phyloP scores from a whole-genome alignment of 306 rosid species.

The Gastrolobium villosum region DNA sequence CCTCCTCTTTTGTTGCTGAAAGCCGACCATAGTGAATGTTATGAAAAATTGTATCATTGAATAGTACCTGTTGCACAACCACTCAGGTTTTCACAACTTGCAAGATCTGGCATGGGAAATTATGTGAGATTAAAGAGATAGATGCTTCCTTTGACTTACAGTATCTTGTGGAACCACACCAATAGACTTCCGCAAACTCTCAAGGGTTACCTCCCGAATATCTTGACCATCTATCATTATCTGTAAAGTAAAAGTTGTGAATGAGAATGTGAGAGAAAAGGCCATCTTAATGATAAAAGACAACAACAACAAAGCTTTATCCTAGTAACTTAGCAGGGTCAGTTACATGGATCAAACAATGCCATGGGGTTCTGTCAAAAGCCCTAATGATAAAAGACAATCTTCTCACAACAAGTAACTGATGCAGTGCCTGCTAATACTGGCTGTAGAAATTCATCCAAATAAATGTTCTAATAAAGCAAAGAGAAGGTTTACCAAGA shows the following conservation, averaged over 20 bases:
- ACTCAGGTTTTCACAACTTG: slow-evolving; percentile 46
- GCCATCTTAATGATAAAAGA: slow-evolving; percentile 21
- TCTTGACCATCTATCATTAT: slow-evolving; percentile 88
- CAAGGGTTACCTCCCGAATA: slow-evolving; percentile 79
- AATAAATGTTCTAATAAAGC: slow-evolving; percentile 9
- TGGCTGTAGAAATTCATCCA: slow-evolving; percentile 21
- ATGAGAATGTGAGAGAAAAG: slow-evolving; percentile 25
- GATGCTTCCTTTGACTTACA: slow-evolving; percentile 58
- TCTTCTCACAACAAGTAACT: slow-evolving; percentile 11
- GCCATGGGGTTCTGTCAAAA: slow-evolving; percentile 12
- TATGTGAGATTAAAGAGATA: slow-evolving; percentile 22
- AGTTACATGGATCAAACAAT: slow-evolving; percentile 29
- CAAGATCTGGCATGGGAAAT: slow-evolving; percentile 37
- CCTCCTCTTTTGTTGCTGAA: slow-evolving; percentile 92
- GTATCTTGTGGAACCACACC: slow-evolving; percentile 99
- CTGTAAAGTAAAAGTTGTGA: slow-evolving; percentile 55
- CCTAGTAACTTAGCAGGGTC: not conserved
- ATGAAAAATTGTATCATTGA: slow-evolving; percentile 93
- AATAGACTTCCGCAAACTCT: slow-evolving; percentile 84
- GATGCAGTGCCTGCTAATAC: not conserved
- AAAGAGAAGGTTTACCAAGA: slow-evolving; percentile 21
- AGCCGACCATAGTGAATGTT: slow-evolving; percentile 93
- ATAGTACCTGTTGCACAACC: slow-evolving; percentile 80
- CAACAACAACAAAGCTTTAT: slow-evolving; percentile 21
- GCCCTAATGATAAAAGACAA: slow-evolving; percentile 31